phyloP scores from a whole-genome alignment of 306 rosid species.

The Inga leiocalycina region DNA sequence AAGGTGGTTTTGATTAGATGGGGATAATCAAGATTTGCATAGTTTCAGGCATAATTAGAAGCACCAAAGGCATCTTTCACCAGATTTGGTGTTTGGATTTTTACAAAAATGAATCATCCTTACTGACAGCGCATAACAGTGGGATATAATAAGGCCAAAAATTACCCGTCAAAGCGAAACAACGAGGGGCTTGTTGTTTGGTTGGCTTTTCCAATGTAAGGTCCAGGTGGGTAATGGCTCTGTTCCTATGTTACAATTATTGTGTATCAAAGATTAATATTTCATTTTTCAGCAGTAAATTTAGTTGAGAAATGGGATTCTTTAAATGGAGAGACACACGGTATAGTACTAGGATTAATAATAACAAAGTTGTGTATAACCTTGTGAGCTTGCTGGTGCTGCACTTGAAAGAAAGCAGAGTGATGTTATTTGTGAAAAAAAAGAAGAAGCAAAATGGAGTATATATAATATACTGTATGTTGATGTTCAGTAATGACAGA shows the following conservation, averaged over 20 bases:
- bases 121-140: slow-evolving; percentile 49
- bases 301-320: background rate
- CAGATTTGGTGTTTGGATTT: slow-evolving; percentile 60
- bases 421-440: background rate
- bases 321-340: background rate
- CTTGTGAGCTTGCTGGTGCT: background rate
- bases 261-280: background rate
- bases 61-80: slow-evolving; percentile 34
- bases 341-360: background rate
- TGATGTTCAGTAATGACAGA: background rate
- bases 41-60: slow-evolving; percentile 49
- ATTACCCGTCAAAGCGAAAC: slow-evolving; percentile 51
- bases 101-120: slow-evolving; percentile 34
- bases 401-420: background rate
- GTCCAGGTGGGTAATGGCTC: background rate
- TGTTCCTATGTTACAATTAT: background rate
- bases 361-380: background rate
- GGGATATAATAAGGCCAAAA: slow-evolving; percentile 37
- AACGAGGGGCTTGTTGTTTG: background rate
- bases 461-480: background rate
- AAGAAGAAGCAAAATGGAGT: background rate
- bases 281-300: background rate
- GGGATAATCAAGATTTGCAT: slow-evolving; percentile 36
- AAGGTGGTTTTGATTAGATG: slow-evolving; percentile 44
- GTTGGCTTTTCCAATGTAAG: slow-evolving; percentile 47